phyloP scores from a whole-genome alignment of 495 filamentous ascomycete species.

The Neurospora intermedia region DNA sequence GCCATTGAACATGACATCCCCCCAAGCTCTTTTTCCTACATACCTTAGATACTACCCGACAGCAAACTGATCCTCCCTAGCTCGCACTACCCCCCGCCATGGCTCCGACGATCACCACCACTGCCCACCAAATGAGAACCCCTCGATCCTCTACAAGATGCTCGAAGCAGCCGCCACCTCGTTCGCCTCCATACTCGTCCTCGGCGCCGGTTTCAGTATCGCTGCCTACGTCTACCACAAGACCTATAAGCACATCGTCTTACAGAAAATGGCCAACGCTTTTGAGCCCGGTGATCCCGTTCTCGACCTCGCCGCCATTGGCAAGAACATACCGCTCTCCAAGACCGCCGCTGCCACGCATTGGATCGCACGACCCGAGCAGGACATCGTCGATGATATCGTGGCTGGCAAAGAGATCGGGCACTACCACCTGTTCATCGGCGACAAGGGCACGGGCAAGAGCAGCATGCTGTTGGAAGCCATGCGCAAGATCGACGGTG shows the following conservation, averaged over 20 bases:
- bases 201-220: conserved; percentile 57
- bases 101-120: background rate
- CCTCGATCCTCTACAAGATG: conserved; percentile 54
- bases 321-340: conserved; percentile 38
- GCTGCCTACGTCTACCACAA: conserved; percentile 79
- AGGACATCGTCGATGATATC: conserved; percentile 66
- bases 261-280: conserved; percentile 87
- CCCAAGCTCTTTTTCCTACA: background rate
- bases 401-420: conserved; percentile 57
- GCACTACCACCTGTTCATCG: conserved; percentile 87
- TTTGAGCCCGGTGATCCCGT: conserved; percentile 89
- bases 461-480: conserved; percentile 89
- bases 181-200: conserved; percentile 68
- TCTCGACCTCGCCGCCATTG: conserved; percentile 72
- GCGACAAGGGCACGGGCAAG: conserved; percentile 94
- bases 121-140: conserved; percentile 17
- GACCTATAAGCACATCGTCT: conserved; percentile 81
- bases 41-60: background rate
- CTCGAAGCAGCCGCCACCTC: conserved; percentile 79
- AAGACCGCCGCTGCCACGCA: conserved; percentile 49
- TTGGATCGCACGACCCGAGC: conserved; percentile 77
- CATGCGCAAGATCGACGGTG: conserved; percentile 82
- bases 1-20: background rate
- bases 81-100: background rate
- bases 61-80: background rate